Base-by-base conservation (phyloP, 495 filamentous ascomycete species). In the Pseudevernia furfuracea region DNA sequence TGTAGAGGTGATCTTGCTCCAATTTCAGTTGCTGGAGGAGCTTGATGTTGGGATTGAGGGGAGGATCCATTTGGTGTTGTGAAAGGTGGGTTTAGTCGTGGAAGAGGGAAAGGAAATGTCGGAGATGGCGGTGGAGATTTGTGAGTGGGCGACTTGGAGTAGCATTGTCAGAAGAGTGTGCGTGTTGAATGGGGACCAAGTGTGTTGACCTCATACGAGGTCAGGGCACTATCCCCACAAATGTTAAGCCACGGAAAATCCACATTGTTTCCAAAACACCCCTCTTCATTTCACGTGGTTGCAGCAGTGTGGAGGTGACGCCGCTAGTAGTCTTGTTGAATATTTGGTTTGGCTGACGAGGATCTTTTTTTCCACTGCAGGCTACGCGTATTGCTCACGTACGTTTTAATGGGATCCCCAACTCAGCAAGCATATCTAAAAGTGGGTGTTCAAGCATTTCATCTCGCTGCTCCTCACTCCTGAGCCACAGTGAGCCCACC, bases 401-500 rank as follows among this genome's bases (percentile, higher is more conserved):
- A 34, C 28, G 14, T 6, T 53, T 1, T 19, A 53, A 7, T 4
- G 49, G 49, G 17, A 53, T 53, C 1, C 49, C 49, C 28, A 53
- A 53, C 28, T 53, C 49, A 32, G 49, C 49, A 53, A 53, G 49
- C 28, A 53, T 53, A 32, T 53, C 49, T 19, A 30, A 19, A 32
- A 53, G 25, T 8, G 28, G 49, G 12, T 32, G 28, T 32, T 53
- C 5, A 28, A 53, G 49, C 14, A 53, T 30, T 1, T 34, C 23
- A 25, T 60, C 59, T 30, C 59, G 59, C 44, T 60, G 59, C 25
- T 32, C 61, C 48, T 62, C 61, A 28, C 28, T 56, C 61, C 19
- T 62, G 28, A 62, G 38, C 61, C 61, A 62, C 46, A 69, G 34
- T 44, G 68, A 60, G 14, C 67, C 67, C 52, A 68, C 56, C 46